Base-by-base conservation (phyloP, 192 early-diverging fungal species). In the Coemansia sp. region DNA sequence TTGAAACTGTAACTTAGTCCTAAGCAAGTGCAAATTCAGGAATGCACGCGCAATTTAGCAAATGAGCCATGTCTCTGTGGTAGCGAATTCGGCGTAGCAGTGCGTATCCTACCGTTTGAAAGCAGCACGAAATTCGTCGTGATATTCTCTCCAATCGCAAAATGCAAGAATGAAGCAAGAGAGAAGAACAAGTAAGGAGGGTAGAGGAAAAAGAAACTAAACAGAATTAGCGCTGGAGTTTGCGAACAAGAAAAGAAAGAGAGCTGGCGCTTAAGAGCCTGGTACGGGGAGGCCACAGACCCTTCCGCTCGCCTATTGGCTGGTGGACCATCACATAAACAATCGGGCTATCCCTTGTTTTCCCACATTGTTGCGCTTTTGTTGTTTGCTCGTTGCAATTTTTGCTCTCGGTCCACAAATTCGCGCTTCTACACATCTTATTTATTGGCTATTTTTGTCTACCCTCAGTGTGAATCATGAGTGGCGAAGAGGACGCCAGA, bases 251-350 rank as follows among this genome's bases (percentile, higher is more conserved):
- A 51, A 36, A n/a, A 29, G 45, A 15, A 37, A 53, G 47, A 27
- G 24, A 41, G 56, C 53, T 56, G 8, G 31, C 31, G 7, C 14
- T 31, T 27, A n/a, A 56, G 14, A 56, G 17, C 29, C 14, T n/a
- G n/a, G n/a, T n/a, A n/a, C n/a, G n/a, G n/a, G n/a, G n/a, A n/a
- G n/a, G n/a, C n/a, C n/a, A n/a, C n/a, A n/a, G n/a, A n/a, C n/a
- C n/a, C n/a, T 38, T 38, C 37, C 10, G 6, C 5, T 7, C 20
- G 43, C 24, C 20, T 29, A 68, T 68, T 68, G 66, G 66, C 46
- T 25, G 22, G 0, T 2, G 9, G 4, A 5, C 1, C 0, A 47
- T 3, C 37, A 39, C 24, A 20, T 36, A 45, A 67, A 67, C 65
- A 67, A 67, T 29, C 24, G 42, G 0, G n/a, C n/a, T 8, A 40